Evolutionary conservation across 164 flowering plant genomes (phyloP).

Genomic region (Macadamia integrifolia): DNA sequence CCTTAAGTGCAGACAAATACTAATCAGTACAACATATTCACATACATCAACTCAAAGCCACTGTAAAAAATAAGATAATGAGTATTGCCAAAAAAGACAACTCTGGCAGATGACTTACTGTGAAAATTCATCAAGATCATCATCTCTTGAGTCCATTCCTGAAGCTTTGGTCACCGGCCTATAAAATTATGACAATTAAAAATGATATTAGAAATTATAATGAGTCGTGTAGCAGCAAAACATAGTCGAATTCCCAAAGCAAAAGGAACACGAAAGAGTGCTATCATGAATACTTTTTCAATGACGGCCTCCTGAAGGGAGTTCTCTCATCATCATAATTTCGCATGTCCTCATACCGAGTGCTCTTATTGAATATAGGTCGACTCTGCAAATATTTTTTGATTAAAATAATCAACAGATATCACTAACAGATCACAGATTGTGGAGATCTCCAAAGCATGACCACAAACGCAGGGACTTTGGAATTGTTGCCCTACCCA

Average conservation of each 20-base stretch:
- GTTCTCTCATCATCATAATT: conserved; percentile 64
- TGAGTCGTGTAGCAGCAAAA: neutral
- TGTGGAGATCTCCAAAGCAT: too few relatives aligned
- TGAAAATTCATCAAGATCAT: conserved; percentile 74
- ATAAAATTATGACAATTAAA: conserved; percentile 1
- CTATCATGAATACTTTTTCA: conserved; percentile 47
- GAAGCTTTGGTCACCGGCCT: conserved; percentile 54
- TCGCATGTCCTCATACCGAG: conserved; percentile 94
- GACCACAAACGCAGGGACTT: neutral
- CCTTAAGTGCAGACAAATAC: conserved; percentile 32
- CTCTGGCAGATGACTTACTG: conserved; percentile 39
- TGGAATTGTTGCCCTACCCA: conserved; percentile 52
- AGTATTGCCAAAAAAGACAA: neutral
- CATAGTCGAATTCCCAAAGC: neutral
- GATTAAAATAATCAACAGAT: neutral
- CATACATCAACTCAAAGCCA: neutral
- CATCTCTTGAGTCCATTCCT: conserved; percentile 71
- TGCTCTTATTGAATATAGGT: conserved; percentile 94
- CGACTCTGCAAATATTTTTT: conserved; percentile 63
- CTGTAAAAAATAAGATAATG: neutral
- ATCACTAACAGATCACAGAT: neutral
- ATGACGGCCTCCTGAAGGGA: conserved; percentile 54
- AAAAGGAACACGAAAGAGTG: neutral
- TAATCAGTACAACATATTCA: neutral
- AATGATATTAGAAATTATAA: conserved; percentile 1